These are phyloP conservation scores for Akanthomyces dipterigenus DNA, from an alignment of 2,329 filamentous ascomycete species.

Conservation along the genomic window DNA sequence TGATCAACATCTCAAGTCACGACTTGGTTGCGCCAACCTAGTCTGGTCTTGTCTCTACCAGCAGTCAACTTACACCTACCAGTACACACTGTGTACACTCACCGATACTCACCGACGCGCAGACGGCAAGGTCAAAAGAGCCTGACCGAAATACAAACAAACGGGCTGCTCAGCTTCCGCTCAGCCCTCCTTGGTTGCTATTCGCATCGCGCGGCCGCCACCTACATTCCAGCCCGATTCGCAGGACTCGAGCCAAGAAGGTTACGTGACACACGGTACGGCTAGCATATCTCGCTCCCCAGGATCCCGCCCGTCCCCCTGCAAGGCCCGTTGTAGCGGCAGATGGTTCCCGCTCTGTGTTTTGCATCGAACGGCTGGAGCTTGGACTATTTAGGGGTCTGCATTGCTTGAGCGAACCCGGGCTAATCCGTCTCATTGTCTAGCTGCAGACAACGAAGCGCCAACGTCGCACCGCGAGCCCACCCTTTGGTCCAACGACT, in stretches of 20 bases:
- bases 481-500: not conserved
- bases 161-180: not conserved
- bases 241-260: not conserved
- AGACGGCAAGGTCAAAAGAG: not conserved
- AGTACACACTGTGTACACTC: not conserved
- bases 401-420: not conserved
- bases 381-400: not conserved
- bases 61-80: not conserved
- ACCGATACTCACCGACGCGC: not conserved
- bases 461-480: not conserved
- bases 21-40: not conserved
- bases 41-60: not conserved
- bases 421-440: constrained; percentile 6
- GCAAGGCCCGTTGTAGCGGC: constrained; percentile 4
- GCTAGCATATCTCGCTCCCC: not conserved
- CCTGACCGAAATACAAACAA: not conserved
- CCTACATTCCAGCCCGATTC: not conserved
- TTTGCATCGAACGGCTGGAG: constrained; percentile 3
- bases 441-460: constrained; percentile 9
- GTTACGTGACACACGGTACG: not conserved
- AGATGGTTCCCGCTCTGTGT: constrained; percentile 6
- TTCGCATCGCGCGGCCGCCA: not conserved
- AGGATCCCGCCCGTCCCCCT: not conserved
- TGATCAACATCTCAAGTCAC: not conserved
- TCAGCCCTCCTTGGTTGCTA: not conserved